These are phyloP conservation scores for Lecanoromycetidae sp. DNA, from an alignment of 2,329 filamentous ascomycete species.

Conservation along the genomic window DNA sequence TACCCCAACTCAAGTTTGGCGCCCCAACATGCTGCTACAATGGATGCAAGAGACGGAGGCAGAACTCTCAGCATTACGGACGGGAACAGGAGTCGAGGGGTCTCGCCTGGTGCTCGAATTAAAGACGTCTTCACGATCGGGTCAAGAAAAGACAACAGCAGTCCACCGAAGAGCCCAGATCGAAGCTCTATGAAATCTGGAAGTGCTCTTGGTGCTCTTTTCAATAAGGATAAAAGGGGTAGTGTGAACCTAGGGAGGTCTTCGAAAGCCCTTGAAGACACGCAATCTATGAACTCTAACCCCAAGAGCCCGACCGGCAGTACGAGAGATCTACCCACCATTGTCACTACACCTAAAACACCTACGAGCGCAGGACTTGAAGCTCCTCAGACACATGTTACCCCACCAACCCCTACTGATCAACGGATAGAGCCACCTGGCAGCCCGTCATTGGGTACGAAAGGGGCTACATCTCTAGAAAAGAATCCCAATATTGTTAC, in stretches of 20 bases:
- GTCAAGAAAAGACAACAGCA: constrained; percentile 39
- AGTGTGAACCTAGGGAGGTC: constrained; percentile 24
- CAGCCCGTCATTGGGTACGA: constrained; percentile 20
- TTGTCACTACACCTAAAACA: constrained; percentile 17
- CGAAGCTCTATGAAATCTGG: constrained; percentile 33
- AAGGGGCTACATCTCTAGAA: constrained; percentile 4
- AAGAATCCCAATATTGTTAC: constrained; percentile 15
- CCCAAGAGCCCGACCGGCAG: constrained; percentile 5
- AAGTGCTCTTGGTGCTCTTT: constrained; percentile 33
- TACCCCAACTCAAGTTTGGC: constrained; percentile 23
- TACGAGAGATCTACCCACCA: constrained; percentile 25
- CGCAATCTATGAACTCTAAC: constrained; percentile 17
- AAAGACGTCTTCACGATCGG: constrained; percentile 53
- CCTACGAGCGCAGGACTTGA: constrained; percentile 22
- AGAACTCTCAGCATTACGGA: constrained; percentile 1
- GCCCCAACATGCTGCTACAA: constrained; percentile 25
- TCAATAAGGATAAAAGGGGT: constrained; percentile 28
- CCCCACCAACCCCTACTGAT: constrained; percentile 51
- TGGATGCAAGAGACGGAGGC: constrained; percentile 20
- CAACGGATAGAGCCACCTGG: constrained; percentile 26
- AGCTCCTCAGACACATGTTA: constrained; percentile 46
- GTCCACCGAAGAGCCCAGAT: constrained; percentile 37
- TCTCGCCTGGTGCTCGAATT: constrained; percentile 59
- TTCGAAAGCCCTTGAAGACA: constrained; percentile 24
- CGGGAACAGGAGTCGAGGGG: constrained; percentile 36